A percentile compares a stretch with the other conserved stretches of the same genome.
These are phyloP conservation scores for Rhinocladiella mackenziei DNA, from an alignment of 2,329 filamentous ascomycete species.

Conservation along the genomic window DNA sequence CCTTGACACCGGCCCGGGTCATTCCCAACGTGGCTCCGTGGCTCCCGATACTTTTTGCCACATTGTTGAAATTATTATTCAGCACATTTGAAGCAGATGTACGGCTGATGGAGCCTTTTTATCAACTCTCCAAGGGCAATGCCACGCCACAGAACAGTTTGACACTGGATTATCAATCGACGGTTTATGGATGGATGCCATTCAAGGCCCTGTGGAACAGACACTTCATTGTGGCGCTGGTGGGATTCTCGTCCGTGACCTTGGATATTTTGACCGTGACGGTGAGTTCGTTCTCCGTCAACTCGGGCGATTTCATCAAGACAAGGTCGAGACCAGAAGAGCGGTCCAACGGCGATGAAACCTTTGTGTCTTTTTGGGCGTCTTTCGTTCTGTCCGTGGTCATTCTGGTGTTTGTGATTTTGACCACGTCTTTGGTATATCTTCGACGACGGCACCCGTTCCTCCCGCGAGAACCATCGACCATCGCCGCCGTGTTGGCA, in stretches of 20 bases:
- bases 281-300: slow-evolving; percentile 45
- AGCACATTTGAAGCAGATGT: slow-evolving; percentile 46
- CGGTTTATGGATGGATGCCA: slow-evolving; percentile 44
- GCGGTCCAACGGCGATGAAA: slow-evolving; percentile 40
- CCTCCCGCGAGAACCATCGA: slow-evolving; percentile 72
- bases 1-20: slow-evolving; percentile 38
- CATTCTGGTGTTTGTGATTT: slow-evolving; percentile 63
- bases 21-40: slow-evolving; percentile 43
- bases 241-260: slow-evolving; percentile 44
- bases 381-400: slow-evolving; percentile 59
- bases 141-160: slow-evolving; percentile 45
- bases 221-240: slow-evolving; percentile 45
- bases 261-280: slow-evolving; percentile 48
- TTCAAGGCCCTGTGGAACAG: slow-evolving; percentile 42
- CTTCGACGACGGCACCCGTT: slow-evolving; percentile 63
- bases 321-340: slow-evolving; percentile 17
- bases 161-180: slow-evolving; percentile 49
- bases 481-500: slow-evolving; percentile 69
- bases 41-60: slow-evolving; percentile 45
- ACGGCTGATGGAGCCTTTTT: slow-evolving; percentile 48
- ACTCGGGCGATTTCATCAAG: slow-evolving; percentile 39
- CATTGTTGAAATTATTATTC: slow-evolving; percentile 46
- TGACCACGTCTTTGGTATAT: slow-evolving; percentile 59
- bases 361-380: slow-evolving; percentile 59
- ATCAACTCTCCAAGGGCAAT: slow-evolving; percentile 42